These are phyloP conservation scores for Mycena vulgaris DNA, from an alignment of 768 basidiomycete species.

Conservation along the genomic window DNA sequence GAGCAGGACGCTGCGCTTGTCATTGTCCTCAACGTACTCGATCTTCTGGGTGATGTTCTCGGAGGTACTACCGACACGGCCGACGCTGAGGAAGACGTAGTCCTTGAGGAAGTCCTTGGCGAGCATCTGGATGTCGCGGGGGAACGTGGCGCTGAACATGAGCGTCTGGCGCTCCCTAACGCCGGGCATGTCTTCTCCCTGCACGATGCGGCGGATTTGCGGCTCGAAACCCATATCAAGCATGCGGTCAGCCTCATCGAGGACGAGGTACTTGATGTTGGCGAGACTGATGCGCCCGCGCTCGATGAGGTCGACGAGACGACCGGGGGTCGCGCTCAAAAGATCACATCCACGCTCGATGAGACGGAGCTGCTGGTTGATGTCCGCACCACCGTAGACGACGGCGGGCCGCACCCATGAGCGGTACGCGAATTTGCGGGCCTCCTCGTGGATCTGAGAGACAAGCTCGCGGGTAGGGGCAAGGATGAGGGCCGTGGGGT, in stretches of 20 bases:
- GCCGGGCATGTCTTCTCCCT: conserved; percentile 99
- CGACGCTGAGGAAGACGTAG: conserved; percentile 98
- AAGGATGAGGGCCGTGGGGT: conserved; percentile 96
- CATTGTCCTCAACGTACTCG: conserved; percentile 97
- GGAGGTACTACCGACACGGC: conserved; percentile 97
- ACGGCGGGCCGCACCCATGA: conserved; percentile 99
- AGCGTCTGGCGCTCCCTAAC: conserved; percentile 93
- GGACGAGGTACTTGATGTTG: conserved; percentile 97
- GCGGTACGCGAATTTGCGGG: conserved; percentile 98
- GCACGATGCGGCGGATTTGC: conserved; percentile 97
- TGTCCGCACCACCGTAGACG: conserved; percentile 99
- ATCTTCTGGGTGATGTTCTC: conserved; percentile 99
- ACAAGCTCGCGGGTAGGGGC: conserved; percentile 99
- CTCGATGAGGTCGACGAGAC: conserved; percentile 98
- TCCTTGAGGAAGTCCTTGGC: conserved; percentile 98
- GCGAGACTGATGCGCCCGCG: conserved; percentile 96
- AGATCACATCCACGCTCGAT: conserved; percentile 98
- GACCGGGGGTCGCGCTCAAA: conserved; percentile 96
- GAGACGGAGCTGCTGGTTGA: conserved; percentile 92
- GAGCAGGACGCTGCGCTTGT: conserved; percentile 97
- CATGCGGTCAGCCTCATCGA: conserved; percentile 99
- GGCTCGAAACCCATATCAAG: conserved; percentile 99
- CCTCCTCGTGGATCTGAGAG: conserved; percentile 99
- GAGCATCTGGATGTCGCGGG: conserved; percentile 97
- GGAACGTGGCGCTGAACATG: conserved; percentile 99